These are phyloP conservation scores for button mushroom (Agaricus bisporus) DNA, from an alignment of 768 basidiomycete species.

Conservation along the genomic window DNA sequence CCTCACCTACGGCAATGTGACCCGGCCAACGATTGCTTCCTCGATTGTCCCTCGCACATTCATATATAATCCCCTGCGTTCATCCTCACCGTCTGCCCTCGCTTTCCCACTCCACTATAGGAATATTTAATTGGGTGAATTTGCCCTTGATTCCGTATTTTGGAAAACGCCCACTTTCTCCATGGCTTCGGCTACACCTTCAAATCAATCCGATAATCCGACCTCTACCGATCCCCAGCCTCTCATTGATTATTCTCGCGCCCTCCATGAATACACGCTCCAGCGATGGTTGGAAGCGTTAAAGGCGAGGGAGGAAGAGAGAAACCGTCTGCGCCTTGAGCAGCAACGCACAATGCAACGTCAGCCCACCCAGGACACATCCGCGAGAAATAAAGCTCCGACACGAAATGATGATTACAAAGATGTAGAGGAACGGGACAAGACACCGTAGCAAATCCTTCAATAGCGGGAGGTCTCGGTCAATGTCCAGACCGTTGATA, in stretches of 20 bases:
- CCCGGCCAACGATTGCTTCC: constrained; percentile 13
- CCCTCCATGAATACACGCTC: constrained; percentile 64
- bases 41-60: not conserved
- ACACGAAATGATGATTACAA: not conserved
- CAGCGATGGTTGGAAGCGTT: constrained; percentile 63
- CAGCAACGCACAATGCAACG: constrained; percentile 10
- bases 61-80: constrained; percentile 5
- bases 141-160: not conserved
- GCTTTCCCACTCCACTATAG: not conserved
- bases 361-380: not conserved
- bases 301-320: constrained; percentile 48
- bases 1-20: constrained; percentile 16
- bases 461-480: no score
- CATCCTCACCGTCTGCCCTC: not conserved
- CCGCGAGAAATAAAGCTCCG: not conserved
- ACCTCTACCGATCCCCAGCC: constrained; percentile 17
- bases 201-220: constrained; percentile 12
- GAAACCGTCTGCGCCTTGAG: constrained; percentile 38
- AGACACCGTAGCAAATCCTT: no score
- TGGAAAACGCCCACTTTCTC: not conserved
- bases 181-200: constrained; percentile 10
- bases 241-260: constrained; percentile 52
- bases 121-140: not conserved
- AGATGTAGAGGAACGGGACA: no score
- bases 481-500: no score